Conservation (phyloP, 805 yeast genomes). For the Wickerhamiella kurtzmanii region DNA sequence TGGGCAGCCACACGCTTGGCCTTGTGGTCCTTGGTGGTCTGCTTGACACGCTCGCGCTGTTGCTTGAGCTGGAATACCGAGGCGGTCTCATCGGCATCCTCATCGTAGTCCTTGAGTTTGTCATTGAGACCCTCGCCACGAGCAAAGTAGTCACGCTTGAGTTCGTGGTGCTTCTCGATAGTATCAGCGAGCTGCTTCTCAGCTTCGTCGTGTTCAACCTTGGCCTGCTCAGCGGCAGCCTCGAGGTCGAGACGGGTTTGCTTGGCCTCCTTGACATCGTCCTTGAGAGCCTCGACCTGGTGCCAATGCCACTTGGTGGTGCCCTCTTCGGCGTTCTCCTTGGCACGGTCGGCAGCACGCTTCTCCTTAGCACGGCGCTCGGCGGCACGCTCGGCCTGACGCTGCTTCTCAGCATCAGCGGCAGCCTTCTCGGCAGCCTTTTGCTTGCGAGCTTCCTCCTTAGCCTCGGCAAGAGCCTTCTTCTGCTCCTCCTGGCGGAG, state of each 20-base stretch:
- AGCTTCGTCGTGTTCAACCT: slow-evolving; percentile 14
- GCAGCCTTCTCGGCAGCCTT: slow-evolving; percentile 27
- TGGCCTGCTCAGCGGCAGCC: slow-evolving; percentile 11
- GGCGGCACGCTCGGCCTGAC: slow-evolving; percentile 7
- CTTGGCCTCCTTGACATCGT: slow-evolving; percentile 19
- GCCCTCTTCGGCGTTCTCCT: slow-evolving; percentile 13
- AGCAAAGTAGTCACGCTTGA: slow-evolving; percentile 17
- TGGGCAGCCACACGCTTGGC: slow-evolving; percentile 12
- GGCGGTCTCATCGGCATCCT: slow-evolving; percentile 19
- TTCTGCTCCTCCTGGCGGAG: slow-evolving; percentile 32
- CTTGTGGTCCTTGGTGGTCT: slow-evolving; percentile 13
- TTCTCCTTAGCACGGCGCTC: slow-evolving; percentile 15
- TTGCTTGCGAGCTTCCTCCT: slow-evolving; percentile 11
- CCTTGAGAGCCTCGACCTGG: slow-evolving; percentile 17
- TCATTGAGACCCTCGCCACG: slow-evolving; percentile 17
- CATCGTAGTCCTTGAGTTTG: slow-evolving; percentile 18
- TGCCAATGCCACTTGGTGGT: slow-evolving; percentile 16
- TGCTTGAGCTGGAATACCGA: slow-evolving; percentile 42
- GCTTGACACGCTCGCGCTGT: slow-evolving; percentile 21
- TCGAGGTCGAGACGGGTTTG: slow-evolving; percentile 12
- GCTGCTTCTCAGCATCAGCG: slow-evolving; percentile 15
- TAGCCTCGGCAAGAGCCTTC: slow-evolving; percentile 12
- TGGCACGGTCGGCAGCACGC: slow-evolving; percentile 13
- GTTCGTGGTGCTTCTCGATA: slow-evolving; percentile 17
- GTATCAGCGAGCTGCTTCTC: slow-evolving; percentile 18